Conservation (phyloP, 441 rosid genomes). For the Macaranga tanarius region DNA sequence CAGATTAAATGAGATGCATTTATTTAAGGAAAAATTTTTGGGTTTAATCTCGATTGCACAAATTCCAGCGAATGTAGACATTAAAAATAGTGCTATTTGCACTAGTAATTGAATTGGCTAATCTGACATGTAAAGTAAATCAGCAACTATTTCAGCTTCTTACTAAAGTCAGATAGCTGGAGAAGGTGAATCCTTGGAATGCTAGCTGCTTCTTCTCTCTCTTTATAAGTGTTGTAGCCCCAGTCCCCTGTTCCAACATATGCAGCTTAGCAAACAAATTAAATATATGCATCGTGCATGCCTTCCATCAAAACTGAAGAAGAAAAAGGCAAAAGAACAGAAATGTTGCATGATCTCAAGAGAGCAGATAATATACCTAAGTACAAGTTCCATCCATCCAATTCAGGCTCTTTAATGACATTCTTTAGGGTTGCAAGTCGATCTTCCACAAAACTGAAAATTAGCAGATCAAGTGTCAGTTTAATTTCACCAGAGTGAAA, state of each 20-base stretch:
- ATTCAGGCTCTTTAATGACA: constrained; percentile 77
- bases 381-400: constrained; percentile 86
- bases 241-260: constrained; percentile 60
- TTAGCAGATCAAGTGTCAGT: constrained; percentile 18
- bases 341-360: not conserved
- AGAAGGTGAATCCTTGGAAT: constrained; percentile 71
- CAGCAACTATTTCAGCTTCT: constrained; percentile 60
- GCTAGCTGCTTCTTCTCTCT: constrained; percentile 73
- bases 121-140: not conserved
- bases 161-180: constrained; percentile 78
- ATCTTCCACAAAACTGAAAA: constrained; percentile 86
- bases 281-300: not conserved
- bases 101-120: constrained; percentile 1
- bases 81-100: not conserved
- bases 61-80: not conserved
- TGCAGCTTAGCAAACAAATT: constrained; percentile 20
- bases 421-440: constrained; percentile 86
- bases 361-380: constrained; percentile 43
- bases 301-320: not conserved
- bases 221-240: constrained; percentile 90
- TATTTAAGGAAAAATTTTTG: not conserved
- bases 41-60: not conserved
- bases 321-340: not conserved
- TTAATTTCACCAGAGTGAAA: not conserved
- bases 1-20: not conserved